These are phyloP conservation scores for Aspergillus tamarii DNA, from an alignment of 2,329 filamentous ascomycete species.

Conservation along the genomic window DNA sequence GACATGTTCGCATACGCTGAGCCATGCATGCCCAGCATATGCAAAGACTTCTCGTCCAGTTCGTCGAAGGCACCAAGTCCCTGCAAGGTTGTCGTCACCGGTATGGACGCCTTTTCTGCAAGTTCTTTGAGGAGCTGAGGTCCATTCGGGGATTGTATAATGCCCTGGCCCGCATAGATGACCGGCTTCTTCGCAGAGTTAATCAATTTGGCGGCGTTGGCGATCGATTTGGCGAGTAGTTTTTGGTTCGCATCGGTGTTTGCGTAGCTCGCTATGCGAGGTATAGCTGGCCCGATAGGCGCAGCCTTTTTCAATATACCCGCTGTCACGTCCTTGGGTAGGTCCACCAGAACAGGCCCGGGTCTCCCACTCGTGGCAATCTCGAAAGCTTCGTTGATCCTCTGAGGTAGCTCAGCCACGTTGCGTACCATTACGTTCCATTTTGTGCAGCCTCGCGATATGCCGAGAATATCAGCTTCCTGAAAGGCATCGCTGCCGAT, in stretches of 20 bases:
- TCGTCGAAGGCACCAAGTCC: slow-evolving; percentile 89
- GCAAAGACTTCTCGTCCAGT: slow-evolving; percentile 83
- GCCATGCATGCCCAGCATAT: slow-evolving; percentile 98
- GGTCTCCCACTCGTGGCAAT: slow-evolving; percentile 90
- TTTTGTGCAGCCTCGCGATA: slow-evolving; percentile 89
- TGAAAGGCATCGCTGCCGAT: slow-evolving; percentile 95
- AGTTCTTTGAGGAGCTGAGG: slow-evolving; percentile 76
- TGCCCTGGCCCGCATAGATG: slow-evolving; percentile 87
- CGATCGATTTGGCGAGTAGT: slow-evolving; percentile 52
- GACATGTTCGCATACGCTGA: slow-evolving; percentile 93
- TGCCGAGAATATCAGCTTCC: slow-evolving; percentile 87
- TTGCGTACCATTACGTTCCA: slow-evolving; percentile 98
- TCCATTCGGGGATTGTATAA: slow-evolving; percentile 74
- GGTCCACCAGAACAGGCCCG: slow-evolving; percentile 87
- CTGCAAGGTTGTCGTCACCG: slow-evolving; percentile 90
- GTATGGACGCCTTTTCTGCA: slow-evolving; percentile 80
- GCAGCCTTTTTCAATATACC: background rate
- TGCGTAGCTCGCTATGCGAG: background rate
- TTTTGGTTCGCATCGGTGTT: slow-evolving; percentile 35
- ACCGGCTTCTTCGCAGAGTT: slow-evolving; percentile 88
- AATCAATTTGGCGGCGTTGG: slow-evolving; percentile 75
- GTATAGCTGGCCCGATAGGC: background rate
- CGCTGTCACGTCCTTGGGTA: slow-evolving; percentile 77
- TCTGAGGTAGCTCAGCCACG: slow-evolving; percentile 80
- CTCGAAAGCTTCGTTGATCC: slow-evolving; percentile 95